phyloP scores from a whole-genome alignment of 2,329 filamentous ascomycete genomes.

The Sodiomyces alkalinus region DNA sequence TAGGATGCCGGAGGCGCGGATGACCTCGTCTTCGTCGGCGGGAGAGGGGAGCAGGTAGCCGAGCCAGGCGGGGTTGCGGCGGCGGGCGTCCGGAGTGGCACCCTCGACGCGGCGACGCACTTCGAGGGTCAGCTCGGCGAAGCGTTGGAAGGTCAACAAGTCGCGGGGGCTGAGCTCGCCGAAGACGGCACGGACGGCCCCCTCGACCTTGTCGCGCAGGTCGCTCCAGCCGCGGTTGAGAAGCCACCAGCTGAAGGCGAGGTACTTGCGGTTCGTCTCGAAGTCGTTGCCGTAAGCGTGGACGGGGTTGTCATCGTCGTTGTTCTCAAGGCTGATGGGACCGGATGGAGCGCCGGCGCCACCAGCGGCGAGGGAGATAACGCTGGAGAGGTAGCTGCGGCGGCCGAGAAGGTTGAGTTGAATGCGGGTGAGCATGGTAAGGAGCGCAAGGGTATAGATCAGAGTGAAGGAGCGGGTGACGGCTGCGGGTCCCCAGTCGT shows the following conservation, averaged over 20 bases:
- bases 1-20: constrained; percentile 71
- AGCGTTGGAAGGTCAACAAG: constrained; percentile 64
- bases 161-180: constrained; percentile 80
- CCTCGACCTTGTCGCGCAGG: constrained; percentile 65
- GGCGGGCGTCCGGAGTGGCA: constrained; percentile 21
- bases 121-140: constrained; percentile 68
- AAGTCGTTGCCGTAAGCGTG: constrained; percentile 85
- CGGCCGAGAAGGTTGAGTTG: constrained; percentile 94
- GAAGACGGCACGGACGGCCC: constrained; percentile 81
- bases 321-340: constrained; percentile 73
- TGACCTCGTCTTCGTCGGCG: constrained; percentile 67
- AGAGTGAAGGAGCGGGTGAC: constrained; percentile 84
- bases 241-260: constrained; percentile 97
- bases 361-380: constrained; percentile 76
- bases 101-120: constrained; percentile 80
- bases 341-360: constrained; percentile 43
- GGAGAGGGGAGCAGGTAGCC: constrained; percentile 65
- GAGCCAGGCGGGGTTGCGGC: constrained; percentile 51
- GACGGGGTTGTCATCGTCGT: constrained; percentile 75
- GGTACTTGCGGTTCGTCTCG: constrained; percentile 85
- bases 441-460: constrained; percentile 76
- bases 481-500: constrained; percentile 31
- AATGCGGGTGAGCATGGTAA: constrained; percentile 84
- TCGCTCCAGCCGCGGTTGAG: constrained; percentile 81
- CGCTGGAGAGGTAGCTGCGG: constrained; percentile 88